Base-by-base conservation (phyloP, 805 yeast genomes). In the Nakazawaea siamensis region DNA sequence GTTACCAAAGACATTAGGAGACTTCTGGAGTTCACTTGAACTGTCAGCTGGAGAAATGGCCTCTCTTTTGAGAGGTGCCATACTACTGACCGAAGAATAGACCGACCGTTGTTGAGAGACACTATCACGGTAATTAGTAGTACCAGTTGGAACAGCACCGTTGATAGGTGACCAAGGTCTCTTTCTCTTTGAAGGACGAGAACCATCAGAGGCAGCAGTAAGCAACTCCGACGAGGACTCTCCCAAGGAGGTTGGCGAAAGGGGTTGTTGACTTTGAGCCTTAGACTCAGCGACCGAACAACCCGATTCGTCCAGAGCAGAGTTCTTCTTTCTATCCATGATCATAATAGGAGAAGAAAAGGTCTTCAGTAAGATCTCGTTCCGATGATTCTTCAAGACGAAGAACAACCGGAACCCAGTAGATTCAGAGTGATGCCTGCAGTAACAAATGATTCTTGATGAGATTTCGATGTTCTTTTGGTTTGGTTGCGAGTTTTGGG, bases 401-500 rank as follows among this genome's bases (percentile, higher is more conserved):
- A 84, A 74, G 30, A 84, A 58, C 26, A 83, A 61, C 49, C 74
- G 76, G 62, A 88, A 90, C 1, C 98, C 98, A 27, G 70, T 70
- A n/a, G 78, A 64, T 43, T 88, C 95, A 44, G 77, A 76, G 57
- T 92, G 98, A 57, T 92, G 98, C 44, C 97, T 75, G 60, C 97
- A 92, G 55, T 92, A 90, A 57, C 98, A 90, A 8, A 90, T 90
- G 27, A 92, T 75, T 57, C 98, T 73, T 17, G 95, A 73, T 24
- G 70, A 57, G 23, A 73, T 49, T 28, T 73, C 77, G 26, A 73
- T 50, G 2, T 64, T 52, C 43, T 66, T 68, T 12, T 38, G 51
- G 29, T 41, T 47, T 24, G 48, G 50, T 29, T 61, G 62, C 12
- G 55, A 52, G 30, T 47, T 38, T 7, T 44, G 43, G n/a, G n/a